Evolutionary conservation across 805 yeast genomes (phyloP).

Genomic region (Yamadazyma sp.): DNA sequence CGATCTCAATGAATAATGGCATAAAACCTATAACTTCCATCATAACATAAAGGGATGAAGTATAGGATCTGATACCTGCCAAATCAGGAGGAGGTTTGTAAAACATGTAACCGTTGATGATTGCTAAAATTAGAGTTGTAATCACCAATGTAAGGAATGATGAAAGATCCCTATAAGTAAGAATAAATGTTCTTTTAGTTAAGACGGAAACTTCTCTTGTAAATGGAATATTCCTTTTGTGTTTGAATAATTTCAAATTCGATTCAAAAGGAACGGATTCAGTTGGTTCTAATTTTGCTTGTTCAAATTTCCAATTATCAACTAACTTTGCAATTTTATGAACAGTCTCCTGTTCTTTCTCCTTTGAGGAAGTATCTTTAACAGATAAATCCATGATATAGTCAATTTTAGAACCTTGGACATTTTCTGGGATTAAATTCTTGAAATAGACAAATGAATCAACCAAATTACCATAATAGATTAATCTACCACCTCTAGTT

Average conservation of each 20-base stretch:
- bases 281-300: not conserved
- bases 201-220: slow-evolving; percentile 28
- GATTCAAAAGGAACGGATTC: slow-evolving; percentile 5
- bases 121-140: slow-evolving; percentile 49
- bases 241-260: slow-evolving; percentile 10
- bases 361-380: slow-evolving; percentile 28
- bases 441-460: slow-evolving; percentile 51
- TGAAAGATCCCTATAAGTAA: slow-evolving; percentile 30
- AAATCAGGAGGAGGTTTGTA: slow-evolving; percentile 56
- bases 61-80: slow-evolving; percentile 62
- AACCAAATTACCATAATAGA: slow-evolving; percentile 42
- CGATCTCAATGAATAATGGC: slow-evolving; percentile 38
- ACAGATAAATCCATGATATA: slow-evolving; percentile 36
- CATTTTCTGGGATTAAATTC: slow-evolving; percentile 11
- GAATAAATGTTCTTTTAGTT: slow-evolving; percentile 31
- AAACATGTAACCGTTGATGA: slow-evolving; percentile 75
- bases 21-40: slow-evolving; percentile 39
- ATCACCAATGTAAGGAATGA: slow-evolving; percentile 35
- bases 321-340: slow-evolving; percentile 25
- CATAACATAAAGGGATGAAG: slow-evolving; percentile 34
- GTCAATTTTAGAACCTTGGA: slow-evolving; percentile 19
- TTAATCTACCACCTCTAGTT: slow-evolving; percentile 53
- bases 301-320: slow-evolving; percentile 20
- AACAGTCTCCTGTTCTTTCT: slow-evolving; percentile 20
- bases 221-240: slow-evolving; percentile 22